Evolutionary conservation across 192 early-diverging fungal genomes (phyloP).

Genomic region (Backusella parvicylindrica): DNA sequence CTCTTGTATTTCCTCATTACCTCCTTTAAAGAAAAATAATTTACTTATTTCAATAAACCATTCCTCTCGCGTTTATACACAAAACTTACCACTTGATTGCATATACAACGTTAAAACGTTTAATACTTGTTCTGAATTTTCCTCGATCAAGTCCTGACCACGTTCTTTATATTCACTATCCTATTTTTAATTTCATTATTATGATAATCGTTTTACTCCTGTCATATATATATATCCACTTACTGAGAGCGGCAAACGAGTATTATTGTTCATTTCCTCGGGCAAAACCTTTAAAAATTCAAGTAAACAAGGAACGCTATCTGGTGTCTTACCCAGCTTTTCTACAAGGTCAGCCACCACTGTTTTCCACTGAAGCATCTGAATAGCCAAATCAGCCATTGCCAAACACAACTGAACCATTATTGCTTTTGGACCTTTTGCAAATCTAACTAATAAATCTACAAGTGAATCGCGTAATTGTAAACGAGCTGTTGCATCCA

Average conservation of each 20-base stretch:
- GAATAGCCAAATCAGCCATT: constrained; percentile 81
- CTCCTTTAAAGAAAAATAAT: constrained; percentile 16
- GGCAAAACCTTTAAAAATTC: constrained; percentile 86
- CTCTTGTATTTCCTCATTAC: constrained; percentile 57
- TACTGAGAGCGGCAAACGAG: constrained; percentile 59
- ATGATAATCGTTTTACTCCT: background rate
- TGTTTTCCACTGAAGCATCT: constrained; percentile 77
- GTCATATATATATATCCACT: constrained; percentile 32
- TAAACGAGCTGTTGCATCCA: constrained; percentile 57
- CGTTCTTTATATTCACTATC: constrained; percentile 58
- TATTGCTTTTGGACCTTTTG: constrained; percentile 59
- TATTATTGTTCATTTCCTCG: constrained; percentile 75
- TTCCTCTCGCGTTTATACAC: background rate
- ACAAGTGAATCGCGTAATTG: constrained; percentile 80
- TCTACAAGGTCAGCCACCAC: constrained; percentile 72
- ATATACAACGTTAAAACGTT: constrained; percentile 67
- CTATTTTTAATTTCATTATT: constrained; percentile 24
- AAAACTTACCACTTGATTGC: constrained; percentile 52
- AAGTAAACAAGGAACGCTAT: constrained; percentile 63
- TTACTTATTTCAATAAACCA: background rate
- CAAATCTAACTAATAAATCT: constrained; percentile 53
- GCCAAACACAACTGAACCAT: constrained; percentile 79
- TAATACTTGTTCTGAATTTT: constrained; percentile 66
- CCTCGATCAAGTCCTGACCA: constrained; percentile 57
- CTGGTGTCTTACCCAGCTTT: constrained; percentile 59